Percentiles rank a stretch among this genome's conserved stretches.
These are phyloP conservation scores for Dioscorea zingiberensis DNA, from an alignment of 106 monocot genomes.

Conservation along the genomic window DNA sequence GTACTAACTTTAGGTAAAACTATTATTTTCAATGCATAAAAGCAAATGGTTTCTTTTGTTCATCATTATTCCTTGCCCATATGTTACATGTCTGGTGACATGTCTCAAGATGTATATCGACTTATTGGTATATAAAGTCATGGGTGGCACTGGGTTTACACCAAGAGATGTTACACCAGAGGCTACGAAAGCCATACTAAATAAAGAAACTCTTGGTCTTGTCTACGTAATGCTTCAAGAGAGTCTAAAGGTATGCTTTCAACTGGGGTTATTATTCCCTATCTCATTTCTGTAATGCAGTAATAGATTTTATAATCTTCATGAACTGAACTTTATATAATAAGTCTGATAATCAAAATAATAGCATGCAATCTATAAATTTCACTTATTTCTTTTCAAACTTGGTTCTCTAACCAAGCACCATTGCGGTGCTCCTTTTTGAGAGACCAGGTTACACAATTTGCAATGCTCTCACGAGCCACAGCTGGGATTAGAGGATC, in stretches of 20 bases:
- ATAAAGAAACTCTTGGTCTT: constrained; percentile 86
- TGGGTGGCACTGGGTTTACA: constrained; percentile 95
- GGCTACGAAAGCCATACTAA: constrained; percentile 71
- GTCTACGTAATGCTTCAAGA: constrained; percentile 85
- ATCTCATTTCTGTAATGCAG: background rate
- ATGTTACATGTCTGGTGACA: no score
- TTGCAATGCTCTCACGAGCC: constrained; percentile 88
- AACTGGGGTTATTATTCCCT: no score
- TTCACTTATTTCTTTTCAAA: no score
- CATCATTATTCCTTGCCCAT: no score
- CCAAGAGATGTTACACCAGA: constrained; percentile 98
- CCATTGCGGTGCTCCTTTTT: no score
- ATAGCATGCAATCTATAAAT: no score
- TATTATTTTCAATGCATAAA: no score
- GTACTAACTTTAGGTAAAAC: constrained; percentile 79
- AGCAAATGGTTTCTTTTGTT: no score
- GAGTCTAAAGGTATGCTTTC: constrained; percentile 70
- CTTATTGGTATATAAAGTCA: background rate
- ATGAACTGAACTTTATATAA: no score
- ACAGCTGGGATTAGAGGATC: constrained; percentile 91
- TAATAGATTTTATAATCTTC: background rate
- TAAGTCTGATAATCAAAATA: no score
- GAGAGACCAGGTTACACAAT: constrained; percentile 70
- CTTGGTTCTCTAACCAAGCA: no score
- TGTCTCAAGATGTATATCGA: no score